Evolutionary conservation across 2,329 filamentous ascomycete genomes (phyloP).

Genomic region (Arthrobotrys conoides): DNA sequence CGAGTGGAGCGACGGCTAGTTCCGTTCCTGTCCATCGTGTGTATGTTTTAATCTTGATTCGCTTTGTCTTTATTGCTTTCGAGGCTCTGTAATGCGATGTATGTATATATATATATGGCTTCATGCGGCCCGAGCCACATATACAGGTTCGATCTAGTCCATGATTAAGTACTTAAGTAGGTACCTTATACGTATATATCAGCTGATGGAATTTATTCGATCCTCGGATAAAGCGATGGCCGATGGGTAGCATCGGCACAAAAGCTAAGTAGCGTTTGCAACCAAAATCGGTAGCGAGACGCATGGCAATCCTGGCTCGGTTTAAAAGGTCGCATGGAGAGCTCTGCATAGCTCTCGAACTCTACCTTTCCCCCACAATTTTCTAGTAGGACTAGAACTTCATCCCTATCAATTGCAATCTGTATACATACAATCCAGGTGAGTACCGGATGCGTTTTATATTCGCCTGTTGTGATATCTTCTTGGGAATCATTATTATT

Average conservation of each 20-base stretch:
- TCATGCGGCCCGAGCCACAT: no score
- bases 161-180: no score
- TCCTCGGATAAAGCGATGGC: constrained; percentile 49
- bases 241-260: constrained; percentile 51
- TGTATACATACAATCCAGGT: background rate
- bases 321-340: constrained; percentile 51
- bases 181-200: no score
- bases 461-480: background rate
- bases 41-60: background rate
- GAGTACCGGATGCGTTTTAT: background rate
- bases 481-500: no score
- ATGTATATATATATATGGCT: no score
- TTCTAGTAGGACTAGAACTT: constrained; percentile 6
- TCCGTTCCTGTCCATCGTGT: background rate
- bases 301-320: constrained; percentile 41
- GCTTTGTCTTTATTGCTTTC: background rate
- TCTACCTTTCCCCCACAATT: constrained; percentile 36
- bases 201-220: background rate
- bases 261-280: constrained; percentile 33
- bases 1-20: constrained; percentile 57
- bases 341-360: constrained; percentile 15
- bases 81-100: background rate
- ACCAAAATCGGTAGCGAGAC: constrained; percentile 42
- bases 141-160: no score
- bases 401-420: background rate